phyloP scores from a whole-genome alignment of 2,329 filamentous ascomycete species.

The Pseudogymnoascus sp. region DNA sequence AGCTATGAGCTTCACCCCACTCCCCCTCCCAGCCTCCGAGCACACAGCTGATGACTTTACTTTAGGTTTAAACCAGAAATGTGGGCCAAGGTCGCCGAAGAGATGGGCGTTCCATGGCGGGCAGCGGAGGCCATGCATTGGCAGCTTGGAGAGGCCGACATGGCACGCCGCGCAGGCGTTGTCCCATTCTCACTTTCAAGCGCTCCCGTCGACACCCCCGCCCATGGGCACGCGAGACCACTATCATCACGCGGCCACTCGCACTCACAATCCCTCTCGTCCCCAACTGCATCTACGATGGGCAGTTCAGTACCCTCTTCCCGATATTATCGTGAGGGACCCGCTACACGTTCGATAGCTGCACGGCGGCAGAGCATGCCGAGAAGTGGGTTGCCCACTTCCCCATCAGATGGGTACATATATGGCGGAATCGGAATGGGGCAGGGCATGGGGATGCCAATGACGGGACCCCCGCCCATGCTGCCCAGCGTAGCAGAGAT shows the following conservation, averaged over 20 bases:
- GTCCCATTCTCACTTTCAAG: constrained; percentile 70
- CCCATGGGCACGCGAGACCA: constrained; percentile 34
- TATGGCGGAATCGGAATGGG: constrained; percentile 15
- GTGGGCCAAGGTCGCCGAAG: constrained; percentile 93
- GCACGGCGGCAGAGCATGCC: constrained; percentile 29
- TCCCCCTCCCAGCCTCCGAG: background rate
- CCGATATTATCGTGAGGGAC: background rate
- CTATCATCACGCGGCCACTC: constrained; percentile 31
- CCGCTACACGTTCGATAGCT: constrained; percentile 22
- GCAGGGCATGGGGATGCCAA: constrained; percentile 21
- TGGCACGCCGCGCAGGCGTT: constrained; percentile 86
- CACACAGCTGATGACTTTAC: constrained; percentile 15
- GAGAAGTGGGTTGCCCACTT: constrained; percentile 29
- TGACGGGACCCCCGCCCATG: constrained; percentile 27
- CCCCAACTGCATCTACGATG: constrained; percentile 19
- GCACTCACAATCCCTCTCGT: constrained; percentile 13
- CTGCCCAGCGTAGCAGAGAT: constrained; percentile 57
- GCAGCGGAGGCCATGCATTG: constrained; percentile 98
- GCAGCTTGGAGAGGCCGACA: constrained; percentile 88
- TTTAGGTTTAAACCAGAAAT: constrained; percentile 90
- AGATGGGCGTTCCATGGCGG: constrained; percentile 92
- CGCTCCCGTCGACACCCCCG: constrained; percentile 41
- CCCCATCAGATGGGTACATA: background rate
- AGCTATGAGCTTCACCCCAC: background rate
- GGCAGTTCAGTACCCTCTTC: background rate